A percentile compares a stretch with the other conserved stretches of the same genome.
These are phyloP conservation scores for Hanseniaspora valbyensis DNA, from an alignment of 805 yeast species.

Conservation along the genomic window DNA sequence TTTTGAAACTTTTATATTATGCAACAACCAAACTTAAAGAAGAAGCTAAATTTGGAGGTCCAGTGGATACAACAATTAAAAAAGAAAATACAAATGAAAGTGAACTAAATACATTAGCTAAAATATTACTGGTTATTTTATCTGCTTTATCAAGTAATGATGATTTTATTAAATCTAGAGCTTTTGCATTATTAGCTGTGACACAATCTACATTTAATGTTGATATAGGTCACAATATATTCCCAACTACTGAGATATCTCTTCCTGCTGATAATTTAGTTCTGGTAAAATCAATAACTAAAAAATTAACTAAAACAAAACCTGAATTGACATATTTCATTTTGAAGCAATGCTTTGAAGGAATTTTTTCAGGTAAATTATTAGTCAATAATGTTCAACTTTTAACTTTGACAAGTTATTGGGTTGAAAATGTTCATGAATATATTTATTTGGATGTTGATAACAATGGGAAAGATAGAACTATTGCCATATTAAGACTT, in stretches of 20 bases:
- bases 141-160: conserved; percentile 55
- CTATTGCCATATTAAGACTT: conserved; percentile 50
- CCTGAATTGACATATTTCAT: conserved; percentile 56
- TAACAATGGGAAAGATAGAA: conserved; percentile 48
- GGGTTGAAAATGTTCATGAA: conserved; percentile 58
- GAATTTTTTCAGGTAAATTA: conserved; percentile 22
- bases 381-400: conserved; percentile 22
- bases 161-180: conserved; percentile 48
- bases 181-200: conserved; percentile 53
- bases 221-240: conserved; percentile 46
- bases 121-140: conserved; percentile 51
- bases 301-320: conserved; percentile 40
- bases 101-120: conserved; percentile 41
- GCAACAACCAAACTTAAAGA: conserved; percentile 46
- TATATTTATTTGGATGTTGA: conserved; percentile 46
- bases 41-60: conserved; percentile 12
- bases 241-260: conserved; percentile 46
- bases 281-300: conserved; percentile 32
- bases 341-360: conserved; percentile 25
- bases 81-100: conserved; percentile 24
- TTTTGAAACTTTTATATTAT: conserved; percentile 59
- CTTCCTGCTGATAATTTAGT: conserved; percentile 57
- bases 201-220: conserved; percentile 49
- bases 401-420: conserved; percentile 41
- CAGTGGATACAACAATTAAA: conserved; percentile 18